Conservation (phyloP, 768 basidiomycete species). For the Tricholomella constricta region DNA sequence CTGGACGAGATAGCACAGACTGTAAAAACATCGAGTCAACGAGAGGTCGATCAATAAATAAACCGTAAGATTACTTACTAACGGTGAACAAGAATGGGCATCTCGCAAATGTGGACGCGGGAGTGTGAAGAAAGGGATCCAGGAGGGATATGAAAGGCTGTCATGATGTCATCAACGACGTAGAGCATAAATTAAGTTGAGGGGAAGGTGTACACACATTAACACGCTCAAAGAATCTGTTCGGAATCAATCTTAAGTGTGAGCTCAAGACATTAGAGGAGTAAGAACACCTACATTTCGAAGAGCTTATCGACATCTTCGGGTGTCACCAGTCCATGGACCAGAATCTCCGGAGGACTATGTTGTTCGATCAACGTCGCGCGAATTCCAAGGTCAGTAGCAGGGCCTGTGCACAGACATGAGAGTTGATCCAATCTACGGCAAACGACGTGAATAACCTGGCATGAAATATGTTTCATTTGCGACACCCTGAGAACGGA, state of each 20-base stretch:
- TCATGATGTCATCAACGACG: conserved; percentile 1
- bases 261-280: background rate
- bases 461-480: conserved; percentile 82
- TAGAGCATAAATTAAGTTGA: background rate
- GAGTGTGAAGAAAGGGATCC: conserved; percentile 80
- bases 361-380: conserved; percentile 75
- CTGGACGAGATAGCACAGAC: conserved; percentile 88
- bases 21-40: conserved; percentile 23
- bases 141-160: conserved; percentile 74
- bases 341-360: conserved; percentile 78
- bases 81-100: conserved; percentile 93
- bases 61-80: conserved; percentile 45
- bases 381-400: conserved; percentile 68
- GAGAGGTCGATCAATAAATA: background rate
- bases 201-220: conserved; percentile 70
- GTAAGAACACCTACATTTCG: conserved; percentile 58
- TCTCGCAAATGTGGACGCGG: conserved; percentile 74
- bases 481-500: conserved; percentile 69
- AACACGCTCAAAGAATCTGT: conserved; percentile 69
- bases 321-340: conserved; percentile 76
- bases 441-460: conserved; percentile 38
- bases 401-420: conserved; percentile 51
- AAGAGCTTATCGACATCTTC: conserved; percentile 85
- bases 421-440: background rate
- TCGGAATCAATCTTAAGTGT: conserved; percentile 6